phyloP scores from a whole-genome alignment of 2,329 filamentous ascomycete genomes.

The Tricladium varicosporioides region DNA sequence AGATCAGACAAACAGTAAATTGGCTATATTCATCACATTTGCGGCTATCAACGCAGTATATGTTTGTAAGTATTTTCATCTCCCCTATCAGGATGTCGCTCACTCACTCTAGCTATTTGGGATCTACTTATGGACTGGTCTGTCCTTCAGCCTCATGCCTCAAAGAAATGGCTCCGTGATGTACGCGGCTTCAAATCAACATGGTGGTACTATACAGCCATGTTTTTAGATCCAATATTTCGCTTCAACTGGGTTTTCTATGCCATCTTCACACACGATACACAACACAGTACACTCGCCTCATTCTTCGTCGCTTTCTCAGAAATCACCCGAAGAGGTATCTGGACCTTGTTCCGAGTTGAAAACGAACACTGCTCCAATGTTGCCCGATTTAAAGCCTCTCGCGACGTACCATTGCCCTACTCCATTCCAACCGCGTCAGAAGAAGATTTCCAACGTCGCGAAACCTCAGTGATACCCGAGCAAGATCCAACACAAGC shows the following conservation, averaged over 20 bases:
- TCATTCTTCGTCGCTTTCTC: conserved; percentile 77
- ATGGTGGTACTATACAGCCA: conserved; percentile 85
- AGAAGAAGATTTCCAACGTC: conserved; percentile 16
- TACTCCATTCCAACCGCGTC: conserved; percentile 47
- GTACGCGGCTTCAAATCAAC: conserved; percentile 74
- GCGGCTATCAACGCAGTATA: conserved; percentile 83
- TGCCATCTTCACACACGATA: conserved; percentile 69
- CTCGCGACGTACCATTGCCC: conserved; percentile 80
- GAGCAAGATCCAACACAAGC: conserved; percentile 15
- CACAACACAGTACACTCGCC: conserved; percentile 79
- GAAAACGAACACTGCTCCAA: conserved; percentile 98
- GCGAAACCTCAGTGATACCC: not conserved
- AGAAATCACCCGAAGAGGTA: conserved; percentile 79
- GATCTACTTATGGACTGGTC: conserved; percentile 97
- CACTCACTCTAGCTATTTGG: conserved; percentile 64
- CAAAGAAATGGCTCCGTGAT: conserved; percentile 68
- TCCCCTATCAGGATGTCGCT: not conserved
- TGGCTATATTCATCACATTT: conserved; percentile 76
- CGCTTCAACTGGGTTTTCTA: conserved; percentile 96
- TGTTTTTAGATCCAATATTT: conserved; percentile 78
- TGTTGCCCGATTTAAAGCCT: conserved; percentile 85
- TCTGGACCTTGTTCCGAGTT: conserved; percentile 91
- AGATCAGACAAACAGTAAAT: conserved; percentile 49
- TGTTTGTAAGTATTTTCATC: conserved; percentile 55
- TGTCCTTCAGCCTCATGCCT: conserved; percentile 73